Conservation (phyloP, 2,329 filamentous ascomycete genomes). For the Colletotrichum cordylinicola region DNA sequence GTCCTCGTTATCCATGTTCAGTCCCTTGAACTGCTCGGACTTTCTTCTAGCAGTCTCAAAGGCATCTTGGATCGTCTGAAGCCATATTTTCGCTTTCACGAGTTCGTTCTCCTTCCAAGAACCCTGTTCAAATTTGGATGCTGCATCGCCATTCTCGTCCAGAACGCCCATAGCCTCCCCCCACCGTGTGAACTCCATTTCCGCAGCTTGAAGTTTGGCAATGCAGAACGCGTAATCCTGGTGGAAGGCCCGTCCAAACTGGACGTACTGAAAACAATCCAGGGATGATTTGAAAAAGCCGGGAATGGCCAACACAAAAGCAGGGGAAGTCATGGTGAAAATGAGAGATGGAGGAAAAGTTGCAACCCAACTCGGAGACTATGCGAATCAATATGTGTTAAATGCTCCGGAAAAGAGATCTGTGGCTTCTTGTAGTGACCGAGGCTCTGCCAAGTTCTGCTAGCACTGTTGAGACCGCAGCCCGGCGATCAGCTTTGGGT, state of each 20-base stretch:
- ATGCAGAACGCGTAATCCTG: fast-evolving
- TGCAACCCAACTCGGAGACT: too few species aligned
- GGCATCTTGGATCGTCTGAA: not conserved
- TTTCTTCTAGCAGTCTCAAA: not conserved
- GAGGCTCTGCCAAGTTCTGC: too few species aligned
- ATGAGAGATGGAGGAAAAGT: fast-evolving
- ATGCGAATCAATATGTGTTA: too few species aligned
- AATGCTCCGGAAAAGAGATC: too few species aligned
- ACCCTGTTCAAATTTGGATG: not conserved
- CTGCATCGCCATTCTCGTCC: not conserved
- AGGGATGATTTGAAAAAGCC: not conserved
- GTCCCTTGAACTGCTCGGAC: not conserved
- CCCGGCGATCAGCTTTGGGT: too few species aligned
- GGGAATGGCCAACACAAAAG: too few species aligned
- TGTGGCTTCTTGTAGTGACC: too few species aligned
- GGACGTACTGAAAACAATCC: not conserved
- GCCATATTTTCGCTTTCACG: not conserved
- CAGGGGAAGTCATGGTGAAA: fast-evolving
- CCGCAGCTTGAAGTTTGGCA: not conserved
- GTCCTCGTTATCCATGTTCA: not conserved
- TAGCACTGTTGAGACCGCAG: too few species aligned
- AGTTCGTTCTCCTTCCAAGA: not conserved
- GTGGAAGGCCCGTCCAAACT: not conserved
- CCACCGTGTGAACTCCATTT: not conserved
- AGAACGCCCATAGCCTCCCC: not conserved